A percentile compares a stretch with the other conserved stretches of the same genome.
Evolutionary conservation across 106 monocot genomes (phyloP).

Genomic region (Phalaenopsis aphrodite): DNA sequence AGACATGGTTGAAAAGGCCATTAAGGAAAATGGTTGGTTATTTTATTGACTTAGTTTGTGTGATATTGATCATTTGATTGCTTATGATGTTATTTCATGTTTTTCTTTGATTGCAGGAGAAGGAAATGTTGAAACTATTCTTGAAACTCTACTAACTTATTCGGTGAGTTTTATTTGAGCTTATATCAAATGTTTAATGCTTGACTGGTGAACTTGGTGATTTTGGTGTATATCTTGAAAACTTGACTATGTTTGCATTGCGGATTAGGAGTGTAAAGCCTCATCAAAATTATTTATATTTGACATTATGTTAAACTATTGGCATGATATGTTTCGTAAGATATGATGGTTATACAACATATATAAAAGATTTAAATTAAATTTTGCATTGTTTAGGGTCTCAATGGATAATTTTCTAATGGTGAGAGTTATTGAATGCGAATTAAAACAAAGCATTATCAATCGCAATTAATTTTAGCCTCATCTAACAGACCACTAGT

Average conservation of each 20-base stretch:
- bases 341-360: no score
- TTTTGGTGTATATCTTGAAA: neutral
- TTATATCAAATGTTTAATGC: neutral
- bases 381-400: no score
- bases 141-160: constrained; percentile 10
- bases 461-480: no score
- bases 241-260: neutral
- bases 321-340: no score
- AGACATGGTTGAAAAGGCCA: constrained; percentile 12
- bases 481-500: no score
- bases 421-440: no score
- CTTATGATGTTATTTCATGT: neutral
- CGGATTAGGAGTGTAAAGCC: neutral
- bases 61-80: neutral
- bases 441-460: no score
- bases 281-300: neutral
- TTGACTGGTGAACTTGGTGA: neutral
- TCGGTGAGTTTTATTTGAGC: neutral
- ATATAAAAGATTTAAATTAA: no score
- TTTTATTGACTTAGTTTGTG: neutral
- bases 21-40: constrained; percentile 9
- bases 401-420: no score
- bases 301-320: neutral
- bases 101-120: constrained; percentile 2
- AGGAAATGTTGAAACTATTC: constrained; percentile 5